phyloP scores from a whole-genome alignment of 371 early-diverging fungal genomes.

The Haplosporangium sp. region DNA sequence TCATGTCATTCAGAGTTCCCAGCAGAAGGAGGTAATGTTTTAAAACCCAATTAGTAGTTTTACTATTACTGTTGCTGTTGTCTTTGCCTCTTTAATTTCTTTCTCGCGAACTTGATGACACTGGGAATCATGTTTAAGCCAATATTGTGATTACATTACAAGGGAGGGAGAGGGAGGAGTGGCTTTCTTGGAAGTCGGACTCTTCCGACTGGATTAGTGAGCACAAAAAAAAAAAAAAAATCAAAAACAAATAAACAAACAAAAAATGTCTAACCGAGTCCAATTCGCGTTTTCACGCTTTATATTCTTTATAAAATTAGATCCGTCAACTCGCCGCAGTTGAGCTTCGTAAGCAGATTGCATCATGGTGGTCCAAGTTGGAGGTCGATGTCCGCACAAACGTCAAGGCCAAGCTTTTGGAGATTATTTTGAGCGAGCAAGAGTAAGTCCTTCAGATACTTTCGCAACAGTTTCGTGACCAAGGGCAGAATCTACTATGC shows the following conservation, averaged over 20 bases:
- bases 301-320: slow-evolving; percentile 29
- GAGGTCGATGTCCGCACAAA: slow-evolving; percentile 63
- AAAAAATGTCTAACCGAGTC: background rate
- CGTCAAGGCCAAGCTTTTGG: slow-evolving; percentile 75
- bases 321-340: slow-evolving; percentile 91
- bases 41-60: no score
- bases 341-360: slow-evolving; percentile 85
- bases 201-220: background rate
- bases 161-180: background rate
- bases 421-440: slow-evolving; percentile 77
- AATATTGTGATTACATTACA: background rate
- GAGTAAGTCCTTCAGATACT: slow-evolving; percentile 60
- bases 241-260: slow-evolving; percentile 3
- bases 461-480: no score
- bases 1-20: slow-evolving; percentile 70
- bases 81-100: no score
- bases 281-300: background rate
- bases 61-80: no score
- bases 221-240: slow-evolving; percentile 6
- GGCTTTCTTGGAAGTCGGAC: background rate
- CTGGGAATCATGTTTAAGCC: no score
- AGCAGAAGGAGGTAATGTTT: slow-evolving; percentile 63
- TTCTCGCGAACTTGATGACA: no score
- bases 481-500: no score
- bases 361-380: slow-evolving; percentile 78